Evolutionary conservation across 305 asterid species (phyloP).

Genomic region (Fraxinus sp.): DNA sequence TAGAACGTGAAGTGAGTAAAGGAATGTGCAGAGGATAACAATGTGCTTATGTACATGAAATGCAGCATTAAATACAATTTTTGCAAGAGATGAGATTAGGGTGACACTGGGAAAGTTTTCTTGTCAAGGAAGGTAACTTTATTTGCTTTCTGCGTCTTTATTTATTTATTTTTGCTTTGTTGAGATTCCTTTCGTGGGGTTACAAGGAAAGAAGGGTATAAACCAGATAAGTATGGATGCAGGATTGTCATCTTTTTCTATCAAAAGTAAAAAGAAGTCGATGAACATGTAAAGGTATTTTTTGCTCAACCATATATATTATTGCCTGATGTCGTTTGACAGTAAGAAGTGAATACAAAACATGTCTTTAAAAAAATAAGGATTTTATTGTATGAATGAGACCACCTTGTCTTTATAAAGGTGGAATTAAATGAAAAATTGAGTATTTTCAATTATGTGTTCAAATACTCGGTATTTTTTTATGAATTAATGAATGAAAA

Average conservation of each 20-base stretch:
- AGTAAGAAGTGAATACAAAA: neutral
- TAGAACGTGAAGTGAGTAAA: neutral
- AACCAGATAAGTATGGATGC: slow-evolving; percentile 44
- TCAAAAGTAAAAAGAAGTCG: neutral
- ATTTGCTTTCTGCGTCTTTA: slow-evolving; percentile 37
- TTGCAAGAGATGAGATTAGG: slow-evolving; percentile 8
- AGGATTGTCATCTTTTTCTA: neutral
- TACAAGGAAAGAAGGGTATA: slow-evolving; percentile 57
- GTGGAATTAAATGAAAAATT: too few species aligned
- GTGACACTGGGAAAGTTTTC: slow-evolving; percentile 29
- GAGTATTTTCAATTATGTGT: neutral
- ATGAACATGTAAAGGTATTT: neutral
- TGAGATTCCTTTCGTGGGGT: slow-evolving; percentile 44
- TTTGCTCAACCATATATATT: neutral
- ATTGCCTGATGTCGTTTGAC: neutral
- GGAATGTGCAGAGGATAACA: neutral
- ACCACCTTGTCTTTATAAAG: neutral
- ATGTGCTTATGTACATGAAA: slow-evolving; percentile 2
- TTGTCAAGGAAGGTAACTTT: slow-evolving; percentile 57
- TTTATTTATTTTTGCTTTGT: neutral
- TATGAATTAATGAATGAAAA: neutral
- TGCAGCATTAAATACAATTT: neutral
- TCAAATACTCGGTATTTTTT: neutral
- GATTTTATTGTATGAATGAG: neutral
- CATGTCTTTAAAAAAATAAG: neutral